Evolutionary conservation across 495 filamentous ascomycete species (phyloP).

Genomic region (Polyplosphaeria fusca): DNA sequence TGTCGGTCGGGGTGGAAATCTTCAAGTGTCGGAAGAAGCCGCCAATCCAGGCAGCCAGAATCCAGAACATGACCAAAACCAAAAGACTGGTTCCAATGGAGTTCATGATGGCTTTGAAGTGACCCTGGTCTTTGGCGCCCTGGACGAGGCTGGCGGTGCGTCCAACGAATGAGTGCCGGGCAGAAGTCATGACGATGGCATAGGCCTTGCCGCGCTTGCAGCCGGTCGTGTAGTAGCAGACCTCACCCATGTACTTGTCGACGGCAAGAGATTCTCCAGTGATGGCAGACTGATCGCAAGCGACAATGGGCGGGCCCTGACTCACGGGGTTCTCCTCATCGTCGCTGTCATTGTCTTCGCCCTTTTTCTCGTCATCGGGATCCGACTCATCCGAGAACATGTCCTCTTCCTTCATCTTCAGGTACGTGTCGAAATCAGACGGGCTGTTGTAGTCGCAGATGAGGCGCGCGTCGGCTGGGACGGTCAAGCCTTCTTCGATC

Average conservation of each 20-base stretch:
- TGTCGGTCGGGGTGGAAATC: conserved; percentile 62
- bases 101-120: conserved; percentile 84
- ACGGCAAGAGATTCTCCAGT: conserved; percentile 75
- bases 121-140: conserved; percentile 66
- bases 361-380: conserved; percentile 58
- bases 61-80: conserved; percentile 70
- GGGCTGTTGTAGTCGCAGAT: conserved; percentile 68
- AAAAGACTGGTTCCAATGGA: conserved; percentile 65
- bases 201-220: conserved; percentile 77
- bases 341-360: conserved; percentile 45
- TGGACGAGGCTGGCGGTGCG: conserved; percentile 68
- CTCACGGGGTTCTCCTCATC: conserved; percentile 34
- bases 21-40: conserved; percentile 70
- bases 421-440: conserved; percentile 69
- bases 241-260: conserved; percentile 73
- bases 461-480: conserved; percentile 70
- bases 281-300: conserved; percentile 71
- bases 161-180: conserved; percentile 68
- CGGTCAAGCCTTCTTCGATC: conserved; percentile 19
- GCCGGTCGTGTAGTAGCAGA: conserved; percentile 71
- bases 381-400: conserved; percentile 53
- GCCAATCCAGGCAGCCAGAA: conserved; percentile 69
- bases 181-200: conserved; percentile 61
- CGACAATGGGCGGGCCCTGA: conserved; percentile 60
- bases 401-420: conserved; percentile 57